Evolutionary conservation across 2,329 filamentous ascomycete species (phyloP).

Genomic region (Neofusicoccum cordaticola): DNA sequence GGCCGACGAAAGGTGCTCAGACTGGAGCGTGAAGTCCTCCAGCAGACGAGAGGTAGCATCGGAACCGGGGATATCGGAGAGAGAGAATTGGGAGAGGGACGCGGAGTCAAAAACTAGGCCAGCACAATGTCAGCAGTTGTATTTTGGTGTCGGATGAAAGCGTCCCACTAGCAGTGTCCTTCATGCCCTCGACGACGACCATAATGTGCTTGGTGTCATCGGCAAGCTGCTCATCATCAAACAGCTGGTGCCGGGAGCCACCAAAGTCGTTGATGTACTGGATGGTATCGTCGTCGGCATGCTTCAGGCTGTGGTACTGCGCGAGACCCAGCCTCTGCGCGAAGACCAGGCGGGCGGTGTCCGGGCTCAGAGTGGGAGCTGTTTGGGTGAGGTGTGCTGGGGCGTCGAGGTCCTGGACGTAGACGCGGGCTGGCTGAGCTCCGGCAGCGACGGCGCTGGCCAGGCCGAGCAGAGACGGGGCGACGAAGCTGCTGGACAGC

Average conservation of each 20-base stretch:
- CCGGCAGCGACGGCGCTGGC: conserved; percentile 23
- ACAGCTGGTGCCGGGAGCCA: conserved; percentile 38
- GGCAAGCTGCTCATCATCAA: conserved; percentile 31
- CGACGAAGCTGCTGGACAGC: conserved; percentile 38
- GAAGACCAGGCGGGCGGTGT: conserved; percentile 49
- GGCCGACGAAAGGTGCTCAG: conserved; percentile 21
- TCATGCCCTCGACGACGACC: conserved; percentile 41
- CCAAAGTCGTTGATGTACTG: conserved; percentile 48
- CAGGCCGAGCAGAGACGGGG: conserved; percentile 41
- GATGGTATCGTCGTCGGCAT: conserved; percentile 41
- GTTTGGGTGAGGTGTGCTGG: conserved; percentile 26
- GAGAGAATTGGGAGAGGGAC: conserved; percentile 24
- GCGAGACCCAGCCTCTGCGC: conserved; percentile 52
- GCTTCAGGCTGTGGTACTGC: conserved; percentile 45
- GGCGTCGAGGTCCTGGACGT: conserved; percentile 10
- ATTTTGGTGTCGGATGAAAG: not conserved
- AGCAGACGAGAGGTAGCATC: conserved; percentile 36
- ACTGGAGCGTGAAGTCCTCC: conserved; percentile 35
- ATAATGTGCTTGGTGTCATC: conserved; percentile 31
- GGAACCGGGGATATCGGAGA: conserved; percentile 31
- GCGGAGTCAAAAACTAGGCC: conserved; percentile 1
- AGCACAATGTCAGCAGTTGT: not conserved
- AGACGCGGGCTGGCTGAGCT: conserved; percentile 4
- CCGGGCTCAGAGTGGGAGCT: conserved; percentile 33
- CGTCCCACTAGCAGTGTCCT: conserved; percentile 33